A percentile compares a stretch with the other conserved stretches of the same genome.
Conservation (phyloP, 2,329 filamentous ascomycete species). For the Ceratocystis variospora region DNA sequence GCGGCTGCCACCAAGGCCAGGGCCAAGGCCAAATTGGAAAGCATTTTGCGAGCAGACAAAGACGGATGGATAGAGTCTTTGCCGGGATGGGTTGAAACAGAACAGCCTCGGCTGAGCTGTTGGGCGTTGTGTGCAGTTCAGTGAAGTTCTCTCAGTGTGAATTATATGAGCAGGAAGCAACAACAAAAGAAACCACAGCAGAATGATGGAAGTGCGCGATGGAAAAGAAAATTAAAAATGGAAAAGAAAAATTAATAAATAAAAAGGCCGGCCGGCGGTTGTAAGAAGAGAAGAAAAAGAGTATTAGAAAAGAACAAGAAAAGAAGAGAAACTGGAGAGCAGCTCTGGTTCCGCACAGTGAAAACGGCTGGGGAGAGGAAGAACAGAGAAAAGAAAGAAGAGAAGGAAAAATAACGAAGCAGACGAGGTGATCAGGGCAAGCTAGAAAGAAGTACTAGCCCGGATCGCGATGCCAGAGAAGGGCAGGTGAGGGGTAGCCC, state of each 20-base stretch:
- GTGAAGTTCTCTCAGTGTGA: neutral
- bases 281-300: neutral
- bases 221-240: slow-evolving; percentile 9
- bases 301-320: slow-evolving; percentile 11
- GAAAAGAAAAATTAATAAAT: slow-evolving; percentile 6
- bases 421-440: neutral
- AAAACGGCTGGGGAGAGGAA: slow-evolving; percentile 11
- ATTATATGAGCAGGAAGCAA: neutral
- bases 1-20: slow-evolving; percentile 18
- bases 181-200: neutral
- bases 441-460: slow-evolving; percentile 6
- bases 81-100: neutral
- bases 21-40: slow-evolving; percentile 17
- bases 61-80: neutral
- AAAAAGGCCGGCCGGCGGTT: slow-evolving; percentile 15
- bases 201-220: neutral
- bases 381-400: slow-evolving; percentile 8
- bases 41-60: slow-evolving; percentile 9
- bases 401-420: slow-evolving; percentile 12
- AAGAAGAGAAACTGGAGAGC: slow-evolving; percentile 11
- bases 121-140: neutral
- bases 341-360: slow-evolving; percentile 1
- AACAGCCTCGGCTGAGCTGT: neutral
- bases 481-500: neutral
- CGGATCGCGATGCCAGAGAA: slow-evolving; percentile 2